Base-by-base conservation (phyloP, 331 rosid genomes). In the Malus hybrid region DNA sequence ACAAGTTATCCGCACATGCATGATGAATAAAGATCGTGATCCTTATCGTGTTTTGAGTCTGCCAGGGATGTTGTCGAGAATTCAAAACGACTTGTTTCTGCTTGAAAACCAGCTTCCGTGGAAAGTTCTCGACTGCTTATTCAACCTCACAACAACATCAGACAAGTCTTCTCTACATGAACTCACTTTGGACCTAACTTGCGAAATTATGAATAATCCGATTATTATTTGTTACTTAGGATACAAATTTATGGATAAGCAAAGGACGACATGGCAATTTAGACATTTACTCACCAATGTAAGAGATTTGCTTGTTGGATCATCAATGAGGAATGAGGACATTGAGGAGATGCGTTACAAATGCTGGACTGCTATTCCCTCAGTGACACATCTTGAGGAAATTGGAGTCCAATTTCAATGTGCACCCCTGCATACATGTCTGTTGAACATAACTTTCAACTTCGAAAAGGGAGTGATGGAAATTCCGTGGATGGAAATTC, bases 401-500 rank as follows among this genome's bases (percentile, higher is more conserved):
- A 42, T 3, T 42, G 48, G 48, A 10, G 14, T 42, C 14, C 3
- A 42, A 42, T 42, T 42, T 42, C 48, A 10, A 42, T 0, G 0
- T 42, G 14, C 48, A 42, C 2, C 14, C 48, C 22, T 22, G 22
- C 22, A 22, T 22, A 22, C 22, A 22, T 22, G 22, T 22, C 22
- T 22, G 22, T 22, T 22, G 22, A 22, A 22, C 33, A 11, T 24
- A 10, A 28, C 32, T 18, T 62, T 62, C n/a, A 3, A 42, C 48
- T 0, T 0, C 5, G 0, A 62, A 1, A 14, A 6, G 5, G 52
- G 70, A n/a, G 15, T 65, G 70, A 33, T 65, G 70, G 4, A 9
- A 36, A 34, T 65, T 34, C 70, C 70, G 0, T 0, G 0, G 0
- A 5, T 34, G 0, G 4, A 0, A 1, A 19, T 65, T 9, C 7